Percentiles rank a stretch among this genome's conserved stretches.
Evolutionary conservation across 768 basidiomycete species (phyloP).

Genomic region (Hebeloma cylindrosporum): DNA sequence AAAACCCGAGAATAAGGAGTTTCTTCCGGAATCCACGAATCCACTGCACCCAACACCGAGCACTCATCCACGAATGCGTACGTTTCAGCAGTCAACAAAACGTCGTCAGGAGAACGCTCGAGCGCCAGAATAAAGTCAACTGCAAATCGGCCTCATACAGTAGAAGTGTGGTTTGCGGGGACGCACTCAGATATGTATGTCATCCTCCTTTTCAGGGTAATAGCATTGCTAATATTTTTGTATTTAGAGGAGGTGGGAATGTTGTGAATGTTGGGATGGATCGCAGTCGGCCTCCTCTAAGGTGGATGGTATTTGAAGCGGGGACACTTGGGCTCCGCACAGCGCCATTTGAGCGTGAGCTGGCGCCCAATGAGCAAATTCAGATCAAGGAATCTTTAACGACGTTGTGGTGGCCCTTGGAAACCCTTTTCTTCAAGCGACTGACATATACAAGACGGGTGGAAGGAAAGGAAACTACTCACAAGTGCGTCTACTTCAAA

Average conservation of each 20-base stretch:
- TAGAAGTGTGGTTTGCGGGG: slow-evolving; percentile 29
- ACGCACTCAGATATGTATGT: slow-evolving; percentile 32
- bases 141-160: too few relatives aligned
- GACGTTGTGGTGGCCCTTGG: slow-evolving; percentile 15
- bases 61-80: too few relatives aligned
- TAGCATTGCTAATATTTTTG: not conserved
- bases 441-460: slow-evolving; percentile 7
- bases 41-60: too few relatives aligned
- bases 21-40: too few relatives aligned
- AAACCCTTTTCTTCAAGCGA: slow-evolving; percentile 8
- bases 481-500: slow-evolving; percentile 4
- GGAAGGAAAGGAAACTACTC: slow-evolving; percentile 2
- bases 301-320: slow-evolving; percentile 27
- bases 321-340: slow-evolving; percentile 14
- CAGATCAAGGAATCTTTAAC: slow-evolving; percentile 20
- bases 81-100: too few relatives aligned
- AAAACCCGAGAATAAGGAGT: too few relatives aligned
- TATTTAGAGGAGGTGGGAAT: slow-evolving; percentile 17
- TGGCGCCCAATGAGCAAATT: not conserved
- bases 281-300: too few relatives aligned
- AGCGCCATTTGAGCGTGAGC: slow-evolving; percentile 5
- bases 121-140: too few relatives aligned
- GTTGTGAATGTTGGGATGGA: slow-evolving; percentile 15
- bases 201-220: too few relatives aligned
- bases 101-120: too few relatives aligned